Conservation (phyloP, 495 filamentous ascomycete species). For the Parathielavia hyrcaniae region DNA sequence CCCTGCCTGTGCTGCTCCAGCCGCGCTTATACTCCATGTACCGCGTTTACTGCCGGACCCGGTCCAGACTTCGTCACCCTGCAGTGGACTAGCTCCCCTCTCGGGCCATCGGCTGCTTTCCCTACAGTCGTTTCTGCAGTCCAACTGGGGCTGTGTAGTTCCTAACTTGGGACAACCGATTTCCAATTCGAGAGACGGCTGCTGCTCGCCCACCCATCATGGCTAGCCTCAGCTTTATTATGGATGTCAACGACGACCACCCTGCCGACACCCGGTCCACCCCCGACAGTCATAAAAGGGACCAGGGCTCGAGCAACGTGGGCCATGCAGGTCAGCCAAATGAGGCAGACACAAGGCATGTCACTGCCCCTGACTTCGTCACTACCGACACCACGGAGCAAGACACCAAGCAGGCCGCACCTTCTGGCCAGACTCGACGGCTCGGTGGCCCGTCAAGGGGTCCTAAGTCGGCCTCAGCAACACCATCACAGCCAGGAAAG, state of each 20-base stretch:
- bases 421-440: constrained; percentile 24
- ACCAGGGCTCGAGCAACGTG: constrained; percentile 35
- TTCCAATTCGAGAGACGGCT: constrained; percentile 41
- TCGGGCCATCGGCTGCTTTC: constrained; percentile 24
- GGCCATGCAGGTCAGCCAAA: constrained; percentile 25
- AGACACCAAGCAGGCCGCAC: constrained; percentile 30
- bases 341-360: constrained; percentile 25
- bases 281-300: constrained; percentile 33
- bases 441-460: constrained; percentile 21
- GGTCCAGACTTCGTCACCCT: constrained; percentile 22
- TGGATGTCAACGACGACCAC: constrained; percentile 42
- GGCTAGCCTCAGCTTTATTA: constrained; percentile 46
- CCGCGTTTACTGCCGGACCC: constrained; percentile 20
- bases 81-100: constrained; percentile 22
- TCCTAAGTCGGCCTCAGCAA: constrained; percentile 14
- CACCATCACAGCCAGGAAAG: constrained; percentile 5
- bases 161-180: constrained; percentile 33
- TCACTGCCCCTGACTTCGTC: constrained; percentile 21
- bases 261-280: constrained; percentile 25
- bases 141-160: constrained; percentile 35
- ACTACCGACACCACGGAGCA: constrained; percentile 24
- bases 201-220: constrained; percentile 37
- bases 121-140: constrained; percentile 28
- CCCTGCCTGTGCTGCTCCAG: constrained; percentile 27
- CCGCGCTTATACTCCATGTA: constrained; percentile 32